phyloP scores from a whole-genome alignment of 2,329 filamentous ascomycete species.

The Aspergillus carbonarius region DNA sequence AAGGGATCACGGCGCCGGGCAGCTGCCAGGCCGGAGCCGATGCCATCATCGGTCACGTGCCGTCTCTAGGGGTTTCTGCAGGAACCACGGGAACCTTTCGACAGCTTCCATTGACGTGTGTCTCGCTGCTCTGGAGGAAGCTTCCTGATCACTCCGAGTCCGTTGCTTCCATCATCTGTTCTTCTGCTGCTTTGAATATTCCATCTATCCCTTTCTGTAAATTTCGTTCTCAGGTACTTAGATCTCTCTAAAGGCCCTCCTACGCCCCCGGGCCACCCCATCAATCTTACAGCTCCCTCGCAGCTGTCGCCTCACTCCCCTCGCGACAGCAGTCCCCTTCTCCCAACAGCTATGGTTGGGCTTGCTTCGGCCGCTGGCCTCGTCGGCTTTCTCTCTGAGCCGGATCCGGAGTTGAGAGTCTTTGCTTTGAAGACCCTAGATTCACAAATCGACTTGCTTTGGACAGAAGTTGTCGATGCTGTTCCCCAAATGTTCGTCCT shows the following conservation, averaged over 20 bases:
- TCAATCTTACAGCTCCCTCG: constrained; percentile 28
- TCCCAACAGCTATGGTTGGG: constrained; percentile 69
- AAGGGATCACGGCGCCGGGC: not conserved
- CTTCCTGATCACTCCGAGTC: constrained; percentile 16
- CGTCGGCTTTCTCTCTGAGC: constrained; percentile 91
- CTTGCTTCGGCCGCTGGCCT: constrained; percentile 92
- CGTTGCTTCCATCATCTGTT: constrained; percentile 19
- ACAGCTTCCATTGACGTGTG: constrained; percentile 39
- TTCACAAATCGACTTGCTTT: constrained; percentile 93
- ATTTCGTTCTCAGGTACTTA: constrained; percentile 23
- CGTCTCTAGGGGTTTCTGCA: constrained; percentile 24
- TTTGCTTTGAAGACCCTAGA: constrained; percentile 95
- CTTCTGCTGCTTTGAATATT: constrained; percentile 22
- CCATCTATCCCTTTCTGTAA: constrained; percentile 20
- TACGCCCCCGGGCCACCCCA: constrained; percentile 16
- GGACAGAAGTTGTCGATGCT: constrained; percentile 93
- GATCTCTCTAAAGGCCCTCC: constrained; percentile 11
- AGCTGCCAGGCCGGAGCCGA: constrained; percentile 1
- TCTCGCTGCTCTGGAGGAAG: constrained; percentile 20
- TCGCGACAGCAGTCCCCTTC: constrained; percentile 22
- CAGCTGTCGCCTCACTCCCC: constrained; percentile 34
- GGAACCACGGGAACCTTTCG: constrained; percentile 27
- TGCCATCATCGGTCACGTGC: constrained; percentile 25
- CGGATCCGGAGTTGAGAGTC: constrained; percentile 88
- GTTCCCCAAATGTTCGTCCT: constrained; percentile 83